Evolutionary conservation across 2,329 filamentous ascomycete species (phyloP), one percentile per base, ranked within the genome.

Genomic region (Alternaria arbusti): DNA sequence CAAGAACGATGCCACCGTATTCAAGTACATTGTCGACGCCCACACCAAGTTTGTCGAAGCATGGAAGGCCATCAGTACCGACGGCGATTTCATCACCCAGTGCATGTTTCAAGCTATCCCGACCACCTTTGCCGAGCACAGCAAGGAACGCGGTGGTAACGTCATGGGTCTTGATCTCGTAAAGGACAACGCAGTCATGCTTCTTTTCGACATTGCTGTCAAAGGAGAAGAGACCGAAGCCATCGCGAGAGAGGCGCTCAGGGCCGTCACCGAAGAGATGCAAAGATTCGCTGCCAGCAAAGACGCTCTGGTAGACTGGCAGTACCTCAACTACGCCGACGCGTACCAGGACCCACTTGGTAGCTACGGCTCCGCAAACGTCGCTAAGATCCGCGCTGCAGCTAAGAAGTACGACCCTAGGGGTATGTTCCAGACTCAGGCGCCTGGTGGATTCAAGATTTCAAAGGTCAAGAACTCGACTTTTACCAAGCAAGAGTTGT

Each of bases 361-460:
- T 17, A 75, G 79, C 23, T 85, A 84, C 64, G 82, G 83, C 1
- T 32, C 66, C 17, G 68, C 67, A 5, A 84, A 81, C 55, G 68
- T 78, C 22, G 64, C 69, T 23, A 74, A 71, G 40, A 71, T 84
- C 54, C 65, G 69, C 46, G 65, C 69, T 2, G 74, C 81, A 4
- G 74, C 76, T 1, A 63, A 54, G 20, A 77, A 76, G 59, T 83
- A 81, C 59, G 83, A 84, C 60, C 80, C 82, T 0, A 58, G 67
- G 2, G 68, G 72, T 3, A 69, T 84, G 5, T 84, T 81, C 59
- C 81, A 83, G 69, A 79, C 54, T 6, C 65, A 79, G 17, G 71
- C 78, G 30, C 80, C 81, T 2, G 81, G 82, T n/a, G 78, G 80
- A 30, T 84, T 83, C 64, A 84, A 84, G 70, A 69, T 78, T 12